Evolutionary conservation across 192 early-diverging fungal species (phyloP).

Genomic region (Phlyctochytrium arcticum): DNA sequence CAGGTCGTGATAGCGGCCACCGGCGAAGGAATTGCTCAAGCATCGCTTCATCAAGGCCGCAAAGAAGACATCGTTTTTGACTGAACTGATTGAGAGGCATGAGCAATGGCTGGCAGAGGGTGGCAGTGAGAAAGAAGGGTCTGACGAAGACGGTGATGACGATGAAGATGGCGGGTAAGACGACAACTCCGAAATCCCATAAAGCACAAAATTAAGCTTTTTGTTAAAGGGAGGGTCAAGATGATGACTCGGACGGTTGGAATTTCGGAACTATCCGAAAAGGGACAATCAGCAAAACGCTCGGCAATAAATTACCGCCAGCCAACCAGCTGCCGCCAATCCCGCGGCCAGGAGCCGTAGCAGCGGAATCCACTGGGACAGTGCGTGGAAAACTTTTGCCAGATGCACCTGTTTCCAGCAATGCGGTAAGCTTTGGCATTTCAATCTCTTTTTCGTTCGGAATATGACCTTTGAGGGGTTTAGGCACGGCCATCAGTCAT

Average conservation of each 20-base stretch:
- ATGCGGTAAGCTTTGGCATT: neutral
- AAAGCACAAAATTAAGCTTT: too few relatives aligned
- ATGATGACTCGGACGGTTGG: conserved; percentile 29
- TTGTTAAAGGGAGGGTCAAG: conserved; percentile 1
- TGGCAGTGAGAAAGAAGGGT: conserved; percentile 19
- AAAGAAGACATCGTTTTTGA: conserved; percentile 80
- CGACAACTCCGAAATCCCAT: too few relatives aligned
- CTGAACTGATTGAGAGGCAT: conserved; percentile 80
- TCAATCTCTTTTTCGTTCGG: too few relatives aligned
- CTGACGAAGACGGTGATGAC: conserved; percentile 13
- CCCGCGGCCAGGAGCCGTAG: neutral
- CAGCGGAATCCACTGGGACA: neutral
- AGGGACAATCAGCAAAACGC: neutral
- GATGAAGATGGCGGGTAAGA: too few relatives aligned
- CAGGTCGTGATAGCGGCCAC: conserved; percentile 84
- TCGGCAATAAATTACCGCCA: neutral
- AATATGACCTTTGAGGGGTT: too few relatives aligned
- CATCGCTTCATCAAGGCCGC: conserved; percentile 82
- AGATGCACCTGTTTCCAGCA: neutral
- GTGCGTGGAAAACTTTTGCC: conserved; percentile 1
- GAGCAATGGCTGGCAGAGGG: conserved; percentile 66
- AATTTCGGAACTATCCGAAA: conserved; percentile 39
- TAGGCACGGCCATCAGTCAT: too few relatives aligned
- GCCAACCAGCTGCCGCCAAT: conserved; percentile 14
- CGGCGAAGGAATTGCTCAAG: conserved; percentile 82